Evolutionary conservation across 306 rosid species (phyloP), one percentile per base, ranked within the genome.

Genomic region (Alnus glutinosa): DNA sequence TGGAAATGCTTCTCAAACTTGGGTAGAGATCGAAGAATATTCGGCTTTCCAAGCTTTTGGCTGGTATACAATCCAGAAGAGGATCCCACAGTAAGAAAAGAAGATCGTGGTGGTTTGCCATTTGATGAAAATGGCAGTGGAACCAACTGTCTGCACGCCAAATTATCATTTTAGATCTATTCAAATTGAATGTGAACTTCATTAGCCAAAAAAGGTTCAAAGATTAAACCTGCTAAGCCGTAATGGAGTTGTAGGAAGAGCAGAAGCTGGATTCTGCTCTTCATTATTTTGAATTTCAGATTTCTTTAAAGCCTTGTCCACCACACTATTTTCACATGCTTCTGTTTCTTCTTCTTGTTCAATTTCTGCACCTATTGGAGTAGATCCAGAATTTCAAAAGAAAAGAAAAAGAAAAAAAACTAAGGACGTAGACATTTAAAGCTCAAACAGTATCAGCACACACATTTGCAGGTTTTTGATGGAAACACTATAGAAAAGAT

Each of bases 321-420:
- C 85, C 76, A 55, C 66, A 74, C 82, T 84, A 77, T 80, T 87
- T 68, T 82, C 86, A 55, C 84, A 51, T 73, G 87, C 76, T 74
- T 90, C 97, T 84, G 85, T 39, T 87, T 91, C 97, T 85, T 93
- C 97, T 79, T 89, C 97, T 52, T 13, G 79, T 74, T 88, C 92
- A 23, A 81, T 51, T 77, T 93, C 98, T 52, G 78, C 63, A 74
- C 82, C 87, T 28, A 79, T 59, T 36, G 86, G 30, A 80, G 82
- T 77, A 58, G 88, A 87, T 72, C 94, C 96, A 90, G 86, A 82
- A 84, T 76, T 75, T 47, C 55, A 48, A 75, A 81, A 82, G 34
- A 58, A 3, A 30, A 50, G 70, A 81, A 80, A 34, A 57, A 1
- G 28, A 23, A 30, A 59, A 55, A 74, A 55, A 51, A 9, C 46